Conservation (phyloP, 129 eudicot species). For the Deinandra increscens region DNA sequence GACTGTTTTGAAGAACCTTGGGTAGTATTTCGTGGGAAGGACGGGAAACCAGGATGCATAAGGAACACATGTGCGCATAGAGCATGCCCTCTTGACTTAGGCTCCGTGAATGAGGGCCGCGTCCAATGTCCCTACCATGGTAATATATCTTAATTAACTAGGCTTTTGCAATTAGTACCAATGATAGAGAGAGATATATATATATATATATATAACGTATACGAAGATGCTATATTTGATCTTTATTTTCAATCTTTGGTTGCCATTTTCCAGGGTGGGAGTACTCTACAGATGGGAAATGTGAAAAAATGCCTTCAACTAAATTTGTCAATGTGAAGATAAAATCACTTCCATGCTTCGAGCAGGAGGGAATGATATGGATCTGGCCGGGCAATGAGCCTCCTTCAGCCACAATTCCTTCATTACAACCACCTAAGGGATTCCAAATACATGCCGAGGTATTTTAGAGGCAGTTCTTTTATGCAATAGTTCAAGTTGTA, state of each 20-base stretch:
- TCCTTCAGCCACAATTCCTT: slow-evolving; percentile 69
- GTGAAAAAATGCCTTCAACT: slow-evolving; percentile 99
- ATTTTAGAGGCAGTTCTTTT: neutral
- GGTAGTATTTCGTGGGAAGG: slow-evolving; percentile 96
- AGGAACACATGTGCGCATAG: slow-evolving; percentile 96
- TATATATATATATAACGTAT: neutral
- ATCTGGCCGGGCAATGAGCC: slow-evolving; percentile 97
- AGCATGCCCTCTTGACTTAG: slow-evolving; percentile 96
- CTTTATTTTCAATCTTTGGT: neutral
- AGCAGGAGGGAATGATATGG: slow-evolving; percentile 97
- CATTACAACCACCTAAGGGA: slow-evolving; percentile 80
- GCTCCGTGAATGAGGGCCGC: slow-evolving; percentile 90
- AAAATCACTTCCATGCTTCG: slow-evolving; percentile 77
- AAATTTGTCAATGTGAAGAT: slow-evolving; percentile 69
- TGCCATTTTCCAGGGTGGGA: slow-evolving; percentile 98
- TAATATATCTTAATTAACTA: slow-evolving; percentile 18
- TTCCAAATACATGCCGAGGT: slow-evolving; percentile 98
- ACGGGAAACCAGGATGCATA: slow-evolving; percentile 95
- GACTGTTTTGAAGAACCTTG: slow-evolving; percentile 97
- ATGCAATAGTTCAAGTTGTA: neutral
- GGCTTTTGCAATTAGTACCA: neutral
- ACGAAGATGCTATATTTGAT: neutral
- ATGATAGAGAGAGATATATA: neutral
- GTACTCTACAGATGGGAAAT: slow-evolving; percentile 79
- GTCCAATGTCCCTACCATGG: slow-evolving; percentile 99